These are phyloP conservation scores for Candida gorgasii DNA, from an alignment of 805 yeast genomes.

Conservation along the genomic window DNA sequence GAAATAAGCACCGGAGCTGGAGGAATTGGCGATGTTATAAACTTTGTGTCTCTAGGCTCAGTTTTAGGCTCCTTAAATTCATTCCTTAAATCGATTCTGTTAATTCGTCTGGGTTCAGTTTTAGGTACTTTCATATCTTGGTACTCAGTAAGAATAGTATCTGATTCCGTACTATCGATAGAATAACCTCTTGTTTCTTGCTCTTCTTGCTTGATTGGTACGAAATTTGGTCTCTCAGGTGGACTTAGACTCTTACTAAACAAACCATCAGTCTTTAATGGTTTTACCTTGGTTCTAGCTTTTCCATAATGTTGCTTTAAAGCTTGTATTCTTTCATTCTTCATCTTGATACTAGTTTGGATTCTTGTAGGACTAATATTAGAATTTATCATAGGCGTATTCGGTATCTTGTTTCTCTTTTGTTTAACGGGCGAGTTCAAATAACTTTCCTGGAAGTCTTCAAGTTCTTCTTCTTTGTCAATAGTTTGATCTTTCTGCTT, in stretches of 20 bases:
- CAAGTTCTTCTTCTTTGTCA: constrained; percentile 1
- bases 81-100: not conserved
- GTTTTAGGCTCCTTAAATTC: not conserved
- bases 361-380: constrained; percentile 37
- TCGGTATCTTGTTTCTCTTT: constrained; percentile 16
- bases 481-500: constrained; percentile 19
- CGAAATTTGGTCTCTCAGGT: constrained; percentile 15
- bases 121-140: not conserved
- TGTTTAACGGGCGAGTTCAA: constrained; percentile 36
- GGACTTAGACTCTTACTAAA: constrained; percentile 12
- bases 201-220: constrained; percentile 3
- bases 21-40: constrained; percentile 5
- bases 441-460: constrained; percentile 20
- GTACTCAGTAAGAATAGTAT: too few species aligned
- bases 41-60: not conserved
- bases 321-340: constrained; percentile 34
- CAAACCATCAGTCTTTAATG: constrained; percentile 3
- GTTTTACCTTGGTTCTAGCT: constrained; percentile 15
- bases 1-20: constrained; percentile 5
- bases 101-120: not conserved
- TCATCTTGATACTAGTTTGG: constrained; percentile 38
- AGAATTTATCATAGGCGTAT: constrained; percentile 23
- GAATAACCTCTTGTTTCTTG: too few species aligned
- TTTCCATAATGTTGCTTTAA: constrained; percentile 32
- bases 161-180: too few species aligned